Evolutionary conservation across 768 basidiomycete species (phyloP).

Genomic region (Termitomyces sp.): DNA sequence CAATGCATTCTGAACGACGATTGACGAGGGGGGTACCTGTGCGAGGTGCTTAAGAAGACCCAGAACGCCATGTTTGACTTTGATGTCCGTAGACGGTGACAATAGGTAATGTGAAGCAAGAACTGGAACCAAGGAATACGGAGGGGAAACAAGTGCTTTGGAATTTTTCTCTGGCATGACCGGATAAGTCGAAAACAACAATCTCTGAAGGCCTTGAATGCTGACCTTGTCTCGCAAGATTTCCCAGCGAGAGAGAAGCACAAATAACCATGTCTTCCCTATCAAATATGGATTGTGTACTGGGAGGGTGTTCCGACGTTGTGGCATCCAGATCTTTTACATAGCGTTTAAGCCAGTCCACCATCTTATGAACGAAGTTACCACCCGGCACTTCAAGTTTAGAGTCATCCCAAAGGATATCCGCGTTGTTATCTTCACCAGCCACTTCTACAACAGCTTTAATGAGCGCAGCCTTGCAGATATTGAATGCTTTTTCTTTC

Average conservation of each 20-base stretch:
- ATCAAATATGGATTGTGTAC: constrained; percentile 16
- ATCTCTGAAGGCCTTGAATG: not conserved
- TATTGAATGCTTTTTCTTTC: constrained; percentile 71
- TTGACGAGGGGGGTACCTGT: constrained; percentile 57
- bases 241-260: constrained; percentile 79
- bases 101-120: constrained; percentile 57
- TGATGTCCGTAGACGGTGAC: constrained; percentile 57
- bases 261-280: constrained; percentile 81
- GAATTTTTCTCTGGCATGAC: constrained; percentile 50
- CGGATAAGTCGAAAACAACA: constrained; percentile 1
- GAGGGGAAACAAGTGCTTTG: constrained; percentile 58
- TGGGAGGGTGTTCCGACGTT: constrained; percentile 24
- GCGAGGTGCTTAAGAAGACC: constrained; percentile 87
- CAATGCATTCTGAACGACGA: constrained; percentile 45
- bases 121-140: constrained; percentile 59
- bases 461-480: constrained; percentile 83
- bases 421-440: constrained; percentile 75
- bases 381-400: constrained; percentile 60
- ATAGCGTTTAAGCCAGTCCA: constrained; percentile 68
- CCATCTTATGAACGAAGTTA: constrained; percentile 68
- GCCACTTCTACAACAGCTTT: constrained; percentile 84
- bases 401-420: constrained; percentile 72
- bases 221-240: constrained; percentile 73
- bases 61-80: constrained; percentile 86
- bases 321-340: constrained; percentile 33